These are phyloP conservation scores for Polygonum maritimum DNA, from an alignment of 148 eudicot genomes.

Conservation along the genomic window DNA sequence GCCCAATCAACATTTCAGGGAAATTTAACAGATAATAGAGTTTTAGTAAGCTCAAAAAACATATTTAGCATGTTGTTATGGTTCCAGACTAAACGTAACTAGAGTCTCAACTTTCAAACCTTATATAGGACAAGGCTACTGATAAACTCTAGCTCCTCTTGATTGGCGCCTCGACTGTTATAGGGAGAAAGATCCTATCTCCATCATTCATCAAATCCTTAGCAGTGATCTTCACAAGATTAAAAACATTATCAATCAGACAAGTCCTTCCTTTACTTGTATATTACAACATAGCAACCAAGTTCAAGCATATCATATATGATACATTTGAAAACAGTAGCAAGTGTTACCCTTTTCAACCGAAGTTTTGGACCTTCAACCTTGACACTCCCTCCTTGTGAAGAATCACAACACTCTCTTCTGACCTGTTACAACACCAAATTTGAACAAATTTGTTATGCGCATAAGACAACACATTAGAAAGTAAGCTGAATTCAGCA, in stretches of 20 bases:
- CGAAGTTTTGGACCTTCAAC: slow-evolving; percentile 22
- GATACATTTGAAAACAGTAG: too few species aligned
- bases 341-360: slow-evolving; percentile 53
- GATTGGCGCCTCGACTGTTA: slow-evolving; percentile 42
- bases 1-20: not conserved
- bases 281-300: not conserved
- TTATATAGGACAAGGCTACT: slow-evolving; percentile 70
- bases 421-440: slow-evolving; percentile 48
- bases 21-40: not conserved
- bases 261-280: not conserved
- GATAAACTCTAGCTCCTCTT: slow-evolving; percentile 56
- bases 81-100: not conserved
- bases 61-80: not conserved
- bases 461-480: too few species aligned
- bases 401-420: slow-evolving; percentile 33
- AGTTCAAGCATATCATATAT: not conserved
- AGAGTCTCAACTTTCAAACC: slow-evolving; percentile 26
- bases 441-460: not conserved
- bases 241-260: not conserved
- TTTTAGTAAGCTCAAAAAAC: not conserved
- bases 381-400: slow-evolving; percentile 13
- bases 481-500: too few species aligned
- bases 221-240: slow-evolving; percentile 56
- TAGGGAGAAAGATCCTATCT: slow-evolving; percentile 69
- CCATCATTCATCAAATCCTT: slow-evolving; percentile 66